Evolutionary conservation across 495 filamentous ascomycete species (phyloP).

Genomic region (Xylaria flabelliformis): DNA sequence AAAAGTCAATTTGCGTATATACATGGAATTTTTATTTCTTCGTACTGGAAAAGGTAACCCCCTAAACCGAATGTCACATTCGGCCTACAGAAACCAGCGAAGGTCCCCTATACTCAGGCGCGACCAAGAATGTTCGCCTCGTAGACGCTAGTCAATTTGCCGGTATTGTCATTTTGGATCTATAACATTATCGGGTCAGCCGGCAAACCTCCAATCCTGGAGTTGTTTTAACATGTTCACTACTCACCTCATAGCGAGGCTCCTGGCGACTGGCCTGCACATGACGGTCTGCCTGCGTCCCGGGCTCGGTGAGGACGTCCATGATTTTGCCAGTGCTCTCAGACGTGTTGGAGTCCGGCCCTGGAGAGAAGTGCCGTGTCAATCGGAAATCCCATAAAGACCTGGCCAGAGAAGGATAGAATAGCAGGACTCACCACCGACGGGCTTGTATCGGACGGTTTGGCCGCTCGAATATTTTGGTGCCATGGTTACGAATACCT

Average conservation of each 20-base stretch:
- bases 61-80: neutral
- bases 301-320: conserved; percentile 48
- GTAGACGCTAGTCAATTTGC: conserved; percentile 48
- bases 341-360: conserved; percentile 35
- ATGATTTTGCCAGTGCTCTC: conserved; percentile 48
- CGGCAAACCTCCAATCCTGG: neutral
- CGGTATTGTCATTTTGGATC: conserved; percentile 53
- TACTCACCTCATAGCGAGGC: conserved; percentile 51
- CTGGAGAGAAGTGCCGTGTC: conserved; percentile 24
- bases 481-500: conserved; percentile 21
- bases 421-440: conserved; percentile 40
- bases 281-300: conserved; percentile 48
- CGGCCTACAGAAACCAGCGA: neutral
- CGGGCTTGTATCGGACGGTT: conserved; percentile 50
- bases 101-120: conserved; percentile 21
- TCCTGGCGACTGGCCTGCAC: conserved; percentile 46
- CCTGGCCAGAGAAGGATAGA: neutral
- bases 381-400: neutral
- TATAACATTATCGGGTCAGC: conserved; percentile 13
- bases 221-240: neutral
- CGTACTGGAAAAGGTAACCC: neutral
- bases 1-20: neutral
- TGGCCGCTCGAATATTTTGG: conserved; percentile 40
- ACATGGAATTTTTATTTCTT: neutral
- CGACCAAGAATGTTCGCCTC: conserved; percentile 50